A percentile compares a stretch with the other conserved stretches of the same genome.
Conservation (phyloP, 805 yeast genomes). For the Ogataea ramenticola region DNA sequence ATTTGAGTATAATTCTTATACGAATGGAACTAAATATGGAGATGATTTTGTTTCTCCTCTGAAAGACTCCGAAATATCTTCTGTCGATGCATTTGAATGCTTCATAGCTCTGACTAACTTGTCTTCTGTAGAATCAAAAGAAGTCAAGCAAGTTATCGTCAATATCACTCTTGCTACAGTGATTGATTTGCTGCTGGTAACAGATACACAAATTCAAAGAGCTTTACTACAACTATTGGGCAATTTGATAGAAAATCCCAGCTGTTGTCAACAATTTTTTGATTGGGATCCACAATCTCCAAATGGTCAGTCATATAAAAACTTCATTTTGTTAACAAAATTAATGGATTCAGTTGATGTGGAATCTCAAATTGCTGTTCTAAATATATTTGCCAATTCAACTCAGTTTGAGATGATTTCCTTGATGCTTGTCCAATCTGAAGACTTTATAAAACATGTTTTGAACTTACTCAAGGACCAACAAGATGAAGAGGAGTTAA, state of each 20-base stretch:
- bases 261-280: conserved; percentile 49
- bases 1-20: conserved; percentile 29
- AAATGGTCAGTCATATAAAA: conserved; percentile 25
- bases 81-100: conserved; percentile 36
- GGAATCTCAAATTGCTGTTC: conserved; percentile 29
- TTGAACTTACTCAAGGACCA: conserved; percentile 10
- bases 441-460: conserved; percentile 13
- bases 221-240: conserved; percentile 43
- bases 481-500: conserved; percentile 13
- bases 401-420: conserved; percentile 20
- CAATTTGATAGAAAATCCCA: conserved; percentile 33
- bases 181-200: conserved; percentile 25
- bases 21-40: conserved; percentile 10
- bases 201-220: conserved; percentile 34
- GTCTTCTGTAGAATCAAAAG: conserved; percentile 29
- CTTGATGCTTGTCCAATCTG: conserved; percentile 10
- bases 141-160: conserved; percentile 29
- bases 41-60: conserved; percentile 12
- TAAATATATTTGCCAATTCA: conserved; percentile 26
- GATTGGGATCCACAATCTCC: conserved; percentile 30
- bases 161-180: conserved; percentile 28
- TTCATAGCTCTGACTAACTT: conserved; percentile 45
- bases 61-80: conserved; percentile 17
- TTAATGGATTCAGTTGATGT: conserved; percentile 30
- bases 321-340: conserved; percentile 35